Base-by-base conservation (phyloP, 345 rosid genomes). In the Mercurialis annua region DNA sequence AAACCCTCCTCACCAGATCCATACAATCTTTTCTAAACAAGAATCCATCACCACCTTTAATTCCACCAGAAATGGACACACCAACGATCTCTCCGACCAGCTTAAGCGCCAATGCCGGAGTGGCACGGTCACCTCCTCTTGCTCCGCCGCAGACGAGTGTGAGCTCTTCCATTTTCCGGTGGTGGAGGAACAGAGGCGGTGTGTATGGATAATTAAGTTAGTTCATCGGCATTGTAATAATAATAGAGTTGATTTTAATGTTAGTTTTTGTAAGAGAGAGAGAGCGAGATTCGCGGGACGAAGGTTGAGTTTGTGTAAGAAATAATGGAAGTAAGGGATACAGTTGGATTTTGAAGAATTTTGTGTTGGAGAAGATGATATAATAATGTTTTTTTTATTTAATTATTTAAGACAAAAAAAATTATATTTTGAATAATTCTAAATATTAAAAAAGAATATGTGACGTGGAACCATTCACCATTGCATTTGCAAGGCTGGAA, bases 1-100 rank as follows among this genome's bases (percentile, higher is more conserved):
- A 66, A 8, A 92, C 80, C 81, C 95, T 78, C 68, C 99, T 79
- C 38, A 83, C 84, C 70, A 92, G 97, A 92, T 92, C 92, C 57
- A 82, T 73, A 60, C 92, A 87, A 42, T 90, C 97, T 75, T 81
- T 91, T 79, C 75, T 84, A 65, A 94, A 87, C 60, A 76, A 2
- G 4, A 51, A 27, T 64, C 26, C 71, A 17, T 75, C 70, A 26
- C 56, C 65, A 31, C 65, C 81, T 0, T 34, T 73, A 20, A 7
- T 1, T 0, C 24, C 12, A 21, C 1, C 21, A 1, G 42, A 65
- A 10, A 24, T 36, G 38, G 60, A 26, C 53, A 43, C 63, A 15
- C 49, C 65, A 6, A 40, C 55, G 18, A 76, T 63, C 34, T 76
- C 69, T 33, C 62, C 27, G 34, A 76, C 70, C 1, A 76, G 73